phyloP scores from a whole-genome alignment of 2,329 filamentous ascomycete genomes.

The Didymella pinodella region DNA sequence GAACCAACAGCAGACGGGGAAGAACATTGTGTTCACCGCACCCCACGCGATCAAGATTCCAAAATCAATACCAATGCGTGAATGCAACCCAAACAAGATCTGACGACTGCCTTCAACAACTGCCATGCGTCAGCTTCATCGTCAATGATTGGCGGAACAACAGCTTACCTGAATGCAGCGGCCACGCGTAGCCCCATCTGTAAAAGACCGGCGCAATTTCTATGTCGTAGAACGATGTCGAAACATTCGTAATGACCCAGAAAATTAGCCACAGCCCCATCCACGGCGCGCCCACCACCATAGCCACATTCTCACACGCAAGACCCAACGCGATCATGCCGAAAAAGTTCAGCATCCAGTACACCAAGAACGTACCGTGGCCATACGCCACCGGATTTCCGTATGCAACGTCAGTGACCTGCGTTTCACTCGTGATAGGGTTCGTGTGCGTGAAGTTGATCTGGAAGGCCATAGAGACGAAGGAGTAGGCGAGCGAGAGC shows the following conservation, averaged over 20 bases:
- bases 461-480: constrained; percentile 70
- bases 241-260: constrained; percentile 72
- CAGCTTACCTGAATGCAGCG: constrained; percentile 62
- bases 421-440: constrained; percentile 54
- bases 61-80: constrained; percentile 67
- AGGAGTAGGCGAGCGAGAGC: constrained; percentile 68
- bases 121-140: constrained; percentile 25
- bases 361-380: constrained; percentile 66
- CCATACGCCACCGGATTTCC: constrained; percentile 64
- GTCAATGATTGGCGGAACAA: constrained; percentile 23
- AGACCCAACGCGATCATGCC: constrained; percentile 70
- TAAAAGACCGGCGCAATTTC: constrained; percentile 68
- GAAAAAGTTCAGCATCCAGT: constrained; percentile 69
- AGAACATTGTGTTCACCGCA: constrained; percentile 61
- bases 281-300: constrained; percentile 69
- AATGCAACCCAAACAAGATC: constrained; percentile 68
- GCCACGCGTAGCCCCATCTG: constrained; percentile 69
- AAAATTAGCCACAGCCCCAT: constrained; percentile 70
- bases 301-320: constrained; percentile 70
- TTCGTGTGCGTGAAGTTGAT: constrained; percentile 63
- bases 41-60: constrained; percentile 67
- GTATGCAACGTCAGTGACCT: constrained; percentile 47
- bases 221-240: constrained; percentile 66
- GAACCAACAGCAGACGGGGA: constrained; percentile 59
- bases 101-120: constrained; percentile 67